Evolutionary conservation across 305 asterid species (phyloP).

Genomic region (Fraxinus paxiana): DNA sequence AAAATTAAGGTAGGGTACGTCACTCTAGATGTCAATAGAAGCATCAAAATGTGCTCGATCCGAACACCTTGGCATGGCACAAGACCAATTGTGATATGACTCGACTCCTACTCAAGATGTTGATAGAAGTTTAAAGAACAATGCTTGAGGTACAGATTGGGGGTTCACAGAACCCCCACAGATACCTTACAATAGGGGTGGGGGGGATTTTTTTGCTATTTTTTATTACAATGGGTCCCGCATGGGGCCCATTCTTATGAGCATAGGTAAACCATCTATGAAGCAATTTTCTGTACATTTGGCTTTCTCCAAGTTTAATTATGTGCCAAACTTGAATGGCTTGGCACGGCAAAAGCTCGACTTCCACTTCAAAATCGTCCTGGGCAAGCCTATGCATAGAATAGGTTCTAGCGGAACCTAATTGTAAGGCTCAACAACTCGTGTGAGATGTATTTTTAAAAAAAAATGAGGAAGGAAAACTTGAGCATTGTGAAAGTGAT

Average conservation of each 20-base stretch:
- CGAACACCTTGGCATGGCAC: neutral
- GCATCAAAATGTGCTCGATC: neutral
- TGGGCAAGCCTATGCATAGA: neutral
- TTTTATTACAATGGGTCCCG: no score
- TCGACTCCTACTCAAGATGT: neutral
- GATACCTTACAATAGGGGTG: no score
- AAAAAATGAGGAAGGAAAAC: neutral
- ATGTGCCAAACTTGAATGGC: neutral
- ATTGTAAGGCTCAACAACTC: neutral
- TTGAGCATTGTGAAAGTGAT: neutral
- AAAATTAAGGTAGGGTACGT: neutral
- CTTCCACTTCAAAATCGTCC: neutral
- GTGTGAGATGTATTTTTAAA: neutral
- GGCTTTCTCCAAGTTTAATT: no score
- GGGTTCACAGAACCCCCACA: no score
- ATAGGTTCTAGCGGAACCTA: neutral
- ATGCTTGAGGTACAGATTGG: no score
- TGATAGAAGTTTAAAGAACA: neutral
- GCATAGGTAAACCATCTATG: no score
- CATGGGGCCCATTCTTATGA: no score
- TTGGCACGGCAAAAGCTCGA: neutral
- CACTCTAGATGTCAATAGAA: neutral
- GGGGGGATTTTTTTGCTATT: no score
- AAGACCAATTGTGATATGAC: neutral
- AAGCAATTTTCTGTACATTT: no score